phyloP scores from a whole-genome alignment of 2,329 filamentous ascomycete genomes.

The Botrytis aclada region DNA sequence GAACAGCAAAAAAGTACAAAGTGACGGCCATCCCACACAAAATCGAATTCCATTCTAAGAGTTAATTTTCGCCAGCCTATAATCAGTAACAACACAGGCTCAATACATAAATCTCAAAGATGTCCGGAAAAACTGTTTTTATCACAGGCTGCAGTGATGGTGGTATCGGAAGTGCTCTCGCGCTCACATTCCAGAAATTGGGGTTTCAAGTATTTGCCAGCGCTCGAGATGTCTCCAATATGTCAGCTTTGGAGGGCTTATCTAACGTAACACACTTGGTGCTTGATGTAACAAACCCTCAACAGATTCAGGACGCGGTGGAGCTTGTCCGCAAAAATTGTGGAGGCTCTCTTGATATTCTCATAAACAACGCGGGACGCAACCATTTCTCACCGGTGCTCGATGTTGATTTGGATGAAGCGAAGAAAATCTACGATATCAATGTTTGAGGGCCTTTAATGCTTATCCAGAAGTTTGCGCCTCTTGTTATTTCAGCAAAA shows the following conservation, averaged over 20 bases:
- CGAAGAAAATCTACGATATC: constrained; percentile 34
- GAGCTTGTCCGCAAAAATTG: constrained; percentile 36
- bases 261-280: constrained; percentile 38
- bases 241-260: constrained; percentile 25
- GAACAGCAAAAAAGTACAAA: background rate
- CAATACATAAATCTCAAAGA: background rate
- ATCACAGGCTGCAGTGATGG: constrained; percentile 42
- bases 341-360: constrained; percentile 42
- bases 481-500: constrained; percentile 29
- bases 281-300: constrained; percentile 41
- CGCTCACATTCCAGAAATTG: constrained; percentile 37
- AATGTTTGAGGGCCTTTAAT: constrained; percentile 35
- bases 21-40: background rate
- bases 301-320: constrained; percentile 37
- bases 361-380: constrained; percentile 46
- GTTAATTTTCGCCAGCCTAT: background rate
- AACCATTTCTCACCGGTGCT: constrained; percentile 32
- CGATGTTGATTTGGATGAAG: constrained; percentile 32
- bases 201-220: constrained; percentile 42
- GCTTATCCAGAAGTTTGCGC: constrained; percentile 33
- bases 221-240: constrained; percentile 38
- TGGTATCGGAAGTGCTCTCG: constrained; percentile 41
- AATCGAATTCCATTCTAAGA: background rate
- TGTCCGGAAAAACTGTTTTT: constrained; percentile 25
- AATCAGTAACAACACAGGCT: background rate